Conservation (phyloP, 352 stramenopile genomes). For the Pythium dissimile region DNA sequence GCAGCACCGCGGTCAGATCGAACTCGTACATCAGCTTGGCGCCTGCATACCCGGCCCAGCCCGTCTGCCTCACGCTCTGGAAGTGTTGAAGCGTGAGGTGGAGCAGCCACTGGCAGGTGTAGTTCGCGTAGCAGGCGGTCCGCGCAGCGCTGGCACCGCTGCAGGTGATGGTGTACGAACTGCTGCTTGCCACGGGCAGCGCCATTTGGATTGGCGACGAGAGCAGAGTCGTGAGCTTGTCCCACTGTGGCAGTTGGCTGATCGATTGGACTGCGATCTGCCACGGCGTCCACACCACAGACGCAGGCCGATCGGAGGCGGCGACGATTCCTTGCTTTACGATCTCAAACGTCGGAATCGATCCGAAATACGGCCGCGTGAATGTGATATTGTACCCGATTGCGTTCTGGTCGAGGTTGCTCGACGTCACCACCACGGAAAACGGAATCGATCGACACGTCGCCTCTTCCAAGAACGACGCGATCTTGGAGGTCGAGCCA, state of each 20-base stretch:
- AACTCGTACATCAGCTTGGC: neutral
- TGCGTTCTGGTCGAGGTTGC: no score
- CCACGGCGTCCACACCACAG: neutral
- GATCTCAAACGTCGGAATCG: neutral
- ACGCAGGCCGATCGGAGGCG: neutral
- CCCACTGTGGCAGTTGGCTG: conserved; percentile 10
- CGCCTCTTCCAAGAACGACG: no score
- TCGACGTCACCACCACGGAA: no score
- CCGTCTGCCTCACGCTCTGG: neutral
- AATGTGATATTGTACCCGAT: no score
- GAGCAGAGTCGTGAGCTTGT: conserved; percentile 6
- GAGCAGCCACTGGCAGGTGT: no score
- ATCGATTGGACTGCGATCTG: neutral
- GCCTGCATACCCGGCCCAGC: neutral
- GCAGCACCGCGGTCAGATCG: neutral
- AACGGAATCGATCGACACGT: no score
- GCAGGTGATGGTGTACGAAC: neutral
- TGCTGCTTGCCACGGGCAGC: neutral
- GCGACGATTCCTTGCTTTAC: no score
- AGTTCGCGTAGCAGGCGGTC: no score
- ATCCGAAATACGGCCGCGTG: no score
- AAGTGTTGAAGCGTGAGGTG: neutral
- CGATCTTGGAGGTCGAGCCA: no score
- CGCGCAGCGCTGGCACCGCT: no score
- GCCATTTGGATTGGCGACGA: neutral